Evolutionary conservation across 306 rosid genomes (phyloP).

Genomic region (Chamaecrista fasciculata): DNA sequence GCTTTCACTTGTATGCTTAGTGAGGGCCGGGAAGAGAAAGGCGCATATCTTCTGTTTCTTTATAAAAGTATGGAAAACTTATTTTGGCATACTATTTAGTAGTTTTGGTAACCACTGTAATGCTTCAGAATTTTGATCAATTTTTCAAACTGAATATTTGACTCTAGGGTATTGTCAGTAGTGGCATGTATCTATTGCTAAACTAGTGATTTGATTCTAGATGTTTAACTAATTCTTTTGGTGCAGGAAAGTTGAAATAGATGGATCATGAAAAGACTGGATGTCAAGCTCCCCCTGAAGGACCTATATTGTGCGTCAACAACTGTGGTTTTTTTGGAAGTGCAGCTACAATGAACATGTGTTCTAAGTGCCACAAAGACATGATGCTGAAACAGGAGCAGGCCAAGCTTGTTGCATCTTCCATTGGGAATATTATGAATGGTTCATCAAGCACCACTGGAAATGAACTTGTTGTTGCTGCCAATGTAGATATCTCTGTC

Average conservation of each 20-base stretch:
- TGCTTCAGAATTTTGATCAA: not conserved
- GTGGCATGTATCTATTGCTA: not conserved
- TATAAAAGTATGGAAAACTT: too few species aligned
- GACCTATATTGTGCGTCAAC: conserved; percentile 80
- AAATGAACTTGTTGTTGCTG: conserved; percentile 42
- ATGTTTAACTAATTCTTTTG: conserved; percentile 19
- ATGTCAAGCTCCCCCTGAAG: conserved; percentile 93
- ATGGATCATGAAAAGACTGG: conserved; percentile 94
- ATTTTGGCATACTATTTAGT: too few species aligned
- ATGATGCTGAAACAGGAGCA: conserved; percentile 79
- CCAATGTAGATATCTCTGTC: conserved; percentile 40
- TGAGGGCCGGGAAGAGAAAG: too few species aligned
- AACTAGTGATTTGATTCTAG: not conserved
- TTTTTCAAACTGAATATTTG: not conserved
- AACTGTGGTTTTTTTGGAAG: conserved; percentile 94
- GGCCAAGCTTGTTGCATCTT: conserved; percentile 80
- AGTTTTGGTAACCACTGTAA: too few species aligned
- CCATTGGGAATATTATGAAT: conserved; percentile 77
- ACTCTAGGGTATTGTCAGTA: too few species aligned
- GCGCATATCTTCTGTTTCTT: too few species aligned
- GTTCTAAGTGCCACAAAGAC: conserved; percentile 95
- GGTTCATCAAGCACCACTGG: conserved; percentile 64
- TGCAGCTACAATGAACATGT: conserved; percentile 89
- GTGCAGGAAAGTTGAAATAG: conserved; percentile 53
- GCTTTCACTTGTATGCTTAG: too few species aligned